These are phyloP conservation scores for Euphorbia corollata DNA, from an alignment of 441 rosid species.

Conservation along the genomic window DNA sequence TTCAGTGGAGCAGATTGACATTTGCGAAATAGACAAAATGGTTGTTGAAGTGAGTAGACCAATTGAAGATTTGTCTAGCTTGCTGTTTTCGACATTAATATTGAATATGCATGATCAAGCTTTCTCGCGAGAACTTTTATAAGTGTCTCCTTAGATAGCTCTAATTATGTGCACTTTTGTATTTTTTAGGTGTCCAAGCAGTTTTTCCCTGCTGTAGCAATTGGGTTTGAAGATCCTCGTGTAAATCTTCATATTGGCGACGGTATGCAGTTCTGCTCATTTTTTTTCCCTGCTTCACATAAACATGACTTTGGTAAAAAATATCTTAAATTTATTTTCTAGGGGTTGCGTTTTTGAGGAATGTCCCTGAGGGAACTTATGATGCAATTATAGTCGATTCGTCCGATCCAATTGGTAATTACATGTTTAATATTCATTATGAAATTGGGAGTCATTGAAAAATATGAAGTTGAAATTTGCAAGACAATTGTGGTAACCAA, in stretches of 20 bases:
- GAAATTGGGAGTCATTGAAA: too few species aligned
- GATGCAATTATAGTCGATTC: conserved; percentile 91
- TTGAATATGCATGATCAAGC: conserved; percentile 6
- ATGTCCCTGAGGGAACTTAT: conserved; percentile 66
- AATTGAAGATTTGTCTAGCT: background rate
- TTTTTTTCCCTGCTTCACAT: background rate
- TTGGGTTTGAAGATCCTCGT: conserved; percentile 85
- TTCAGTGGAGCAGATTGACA: conserved; percentile 73
- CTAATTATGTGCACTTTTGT: background rate
- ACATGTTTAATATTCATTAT: too few species aligned
- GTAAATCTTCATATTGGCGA: conserved; percentile 74
- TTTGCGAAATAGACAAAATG: conserved; percentile 91
- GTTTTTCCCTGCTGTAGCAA: conserved; percentile 70
- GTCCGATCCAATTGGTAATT: conserved; percentile 76
- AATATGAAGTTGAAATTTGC: background rate
- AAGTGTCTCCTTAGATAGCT: background rate
- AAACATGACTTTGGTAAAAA: background rate
- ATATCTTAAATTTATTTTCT: conserved; percentile 15
- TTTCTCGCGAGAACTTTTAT: background rate
- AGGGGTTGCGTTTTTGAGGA: conserved; percentile 88
- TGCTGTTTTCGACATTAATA: conserved; percentile 2
- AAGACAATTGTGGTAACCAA: conserved; percentile 7
- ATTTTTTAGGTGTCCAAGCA: conserved; percentile 63
- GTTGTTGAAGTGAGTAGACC: conserved; percentile 76
- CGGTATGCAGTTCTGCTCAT: conserved; percentile 38